These are phyloP conservation scores for Arthrobotrys pseudoclavata DNA, from an alignment of 2,329 filamentous ascomycete species.

Conservation along the genomic window DNA sequence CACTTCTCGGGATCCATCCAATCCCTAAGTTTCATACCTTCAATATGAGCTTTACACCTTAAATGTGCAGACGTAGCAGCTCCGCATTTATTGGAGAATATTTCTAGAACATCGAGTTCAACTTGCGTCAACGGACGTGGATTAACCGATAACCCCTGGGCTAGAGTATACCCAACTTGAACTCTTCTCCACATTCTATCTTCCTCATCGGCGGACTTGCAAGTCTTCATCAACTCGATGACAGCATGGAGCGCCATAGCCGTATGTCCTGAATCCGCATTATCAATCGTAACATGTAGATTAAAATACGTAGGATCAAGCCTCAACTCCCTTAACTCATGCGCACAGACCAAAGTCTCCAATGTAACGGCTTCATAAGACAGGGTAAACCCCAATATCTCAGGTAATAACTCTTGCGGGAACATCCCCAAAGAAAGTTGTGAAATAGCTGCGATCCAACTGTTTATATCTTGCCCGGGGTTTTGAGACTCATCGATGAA, in stretches of 20 bases:
- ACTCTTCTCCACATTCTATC: constrained; percentile 64
- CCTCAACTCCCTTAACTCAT: constrained; percentile 68
- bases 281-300: constrained; percentile 71
- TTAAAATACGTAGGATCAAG: constrained; percentile 69
- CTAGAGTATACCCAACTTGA: constrained; percentile 68
- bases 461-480: constrained; percentile 63
- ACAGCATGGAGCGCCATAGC: constrained; percentile 68
- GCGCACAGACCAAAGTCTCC: constrained; percentile 66
- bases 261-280: constrained; percentile 69
- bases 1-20: constrained; percentile 67
- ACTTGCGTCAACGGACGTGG: constrained; percentile 8
- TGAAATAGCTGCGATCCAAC: constrained; percentile 68
- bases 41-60: constrained; percentile 66
- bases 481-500: constrained; percentile 65
- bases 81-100: constrained; percentile 66
- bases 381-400: constrained; percentile 71
- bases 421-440: constrained; percentile 70
- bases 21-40: constrained; percentile 65
- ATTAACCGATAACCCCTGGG: constrained; percentile 61
- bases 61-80: constrained; percentile 67
- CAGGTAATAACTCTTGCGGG: constrained; percentile 69
- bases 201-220: constrained; percentile 62
- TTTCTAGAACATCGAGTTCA: constrained; percentile 24
- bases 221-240: constrained; percentile 66
- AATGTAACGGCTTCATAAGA: constrained; percentile 68